Evolutionary conservation across 225 moss, liverwort and hornwort species (phyloP).

Genomic region (Antitrichia curtipendula): DNA sequence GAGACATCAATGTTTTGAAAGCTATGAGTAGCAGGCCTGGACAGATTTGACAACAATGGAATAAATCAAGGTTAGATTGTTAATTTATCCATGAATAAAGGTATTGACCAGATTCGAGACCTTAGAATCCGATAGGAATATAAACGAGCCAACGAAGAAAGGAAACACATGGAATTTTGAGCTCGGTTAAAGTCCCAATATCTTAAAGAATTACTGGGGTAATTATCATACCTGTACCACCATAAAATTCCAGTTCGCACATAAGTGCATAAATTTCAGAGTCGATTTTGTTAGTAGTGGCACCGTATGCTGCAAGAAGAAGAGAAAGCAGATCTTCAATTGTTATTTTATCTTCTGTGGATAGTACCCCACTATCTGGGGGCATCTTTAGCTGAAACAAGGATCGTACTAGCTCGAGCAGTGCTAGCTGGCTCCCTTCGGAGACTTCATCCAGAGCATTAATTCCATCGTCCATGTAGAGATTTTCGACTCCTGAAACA

Average conservation of each 20-base stretch:
- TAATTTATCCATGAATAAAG: background rate
- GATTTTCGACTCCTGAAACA: background rate
- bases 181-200: background rate
- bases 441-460: background rate
- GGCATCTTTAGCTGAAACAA: slow-evolving; percentile 59
- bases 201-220: background rate
- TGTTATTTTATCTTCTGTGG: slow-evolving; percentile 19
- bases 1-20: background rate
- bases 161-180: background rate
- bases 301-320: slow-evolving; percentile 81
- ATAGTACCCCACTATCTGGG: background rate
- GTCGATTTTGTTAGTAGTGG: slow-evolving; percentile 52
- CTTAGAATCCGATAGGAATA: background rate
- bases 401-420: slow-evolving; percentile 69
- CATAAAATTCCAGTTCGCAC: slow-evolving; percentile 66
- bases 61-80: background rate
- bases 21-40: background rate
- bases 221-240: slow-evolving; percentile 41
- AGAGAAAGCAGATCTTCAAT: slow-evolving; percentile 64
- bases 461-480: background rate
- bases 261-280: slow-evolving; percentile 61
- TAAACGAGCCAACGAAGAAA: background rate
- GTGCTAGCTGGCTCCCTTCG: slow-evolving; percentile 34
- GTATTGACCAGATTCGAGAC: background rate
- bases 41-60: background rate